Evolutionary conservation across 495 filamentous ascomycete genomes (phyloP).

Genomic region (Daldinia grandis): DNA sequence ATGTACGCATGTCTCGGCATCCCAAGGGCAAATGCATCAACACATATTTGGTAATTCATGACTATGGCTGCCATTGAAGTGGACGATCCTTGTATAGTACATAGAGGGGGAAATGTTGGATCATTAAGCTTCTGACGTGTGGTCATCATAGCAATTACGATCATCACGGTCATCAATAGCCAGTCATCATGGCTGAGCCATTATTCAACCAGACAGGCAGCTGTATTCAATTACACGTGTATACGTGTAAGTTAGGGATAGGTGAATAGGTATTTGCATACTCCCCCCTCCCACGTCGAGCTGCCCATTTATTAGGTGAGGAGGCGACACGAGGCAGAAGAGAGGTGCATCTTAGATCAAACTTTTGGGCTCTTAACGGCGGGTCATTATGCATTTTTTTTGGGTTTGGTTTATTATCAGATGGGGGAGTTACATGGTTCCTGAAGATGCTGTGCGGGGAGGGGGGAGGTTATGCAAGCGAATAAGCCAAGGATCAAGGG

Average conservation of each 20-base stretch:
- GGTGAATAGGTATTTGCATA: conserved; percentile 9
- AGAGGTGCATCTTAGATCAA: conserved; percentile 5
- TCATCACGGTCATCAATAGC: too few species aligned
- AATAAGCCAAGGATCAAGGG: conserved; percentile 7
- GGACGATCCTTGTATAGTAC: neutral
- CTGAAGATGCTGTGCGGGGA: conserved; percentile 34
- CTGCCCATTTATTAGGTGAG: conserved; percentile 7
- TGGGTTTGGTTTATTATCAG: conserved; percentile 20
- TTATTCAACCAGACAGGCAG: conserved; percentile 3
- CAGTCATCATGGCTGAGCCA: conserved; percentile 16
- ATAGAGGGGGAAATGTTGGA: conserved; percentile 11
- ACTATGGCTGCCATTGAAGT: neutral
- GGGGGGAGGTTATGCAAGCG: neutral
- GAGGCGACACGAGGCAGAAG: conserved; percentile 11
- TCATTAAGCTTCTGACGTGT: conserved; percentile 25
- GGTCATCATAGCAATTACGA: neutral
- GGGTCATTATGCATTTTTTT: conserved; percentile 28
- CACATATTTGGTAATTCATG: conserved; percentile 18
- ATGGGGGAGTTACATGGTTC: conserved; percentile 25
- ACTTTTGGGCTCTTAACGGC: conserved; percentile 11
- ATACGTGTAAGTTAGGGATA: conserved; percentile 36
- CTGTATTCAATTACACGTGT: conserved; percentile 2
- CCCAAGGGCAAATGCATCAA: conserved; percentile 19
- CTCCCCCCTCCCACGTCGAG: neutral
- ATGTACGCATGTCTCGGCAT: conserved; percentile 4